Evolutionary conservation across 164 flowering plant genomes (phyloP).

Genomic region (Stephania japonica): DNA sequence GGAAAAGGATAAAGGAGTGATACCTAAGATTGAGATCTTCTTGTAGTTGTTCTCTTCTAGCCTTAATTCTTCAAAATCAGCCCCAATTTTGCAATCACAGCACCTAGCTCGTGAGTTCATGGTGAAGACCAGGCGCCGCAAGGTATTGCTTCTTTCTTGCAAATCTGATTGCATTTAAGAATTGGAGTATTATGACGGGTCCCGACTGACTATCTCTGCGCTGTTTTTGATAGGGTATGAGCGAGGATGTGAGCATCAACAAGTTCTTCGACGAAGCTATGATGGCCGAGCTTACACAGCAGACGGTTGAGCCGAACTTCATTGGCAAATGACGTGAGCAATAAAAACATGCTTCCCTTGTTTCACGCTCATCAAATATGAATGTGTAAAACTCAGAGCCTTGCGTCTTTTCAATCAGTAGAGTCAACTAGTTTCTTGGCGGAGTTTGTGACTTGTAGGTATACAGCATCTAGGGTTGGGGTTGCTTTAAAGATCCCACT

Average conservation of each 20-base stretch:
- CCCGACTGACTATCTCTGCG: neutral
- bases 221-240: conserved; percentile 78
- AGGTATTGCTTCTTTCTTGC: conserved; percentile 43
- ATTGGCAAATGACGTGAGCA: conserved; percentile 43
- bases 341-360: conserved; percentile 1
- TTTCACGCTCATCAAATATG: neutral
- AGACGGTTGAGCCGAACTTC: conserved; percentile 82
- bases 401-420: neutral
- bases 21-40: too few relatives aligned
- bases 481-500: too few relatives aligned
- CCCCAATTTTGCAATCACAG: too few relatives aligned
- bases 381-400: neutral
- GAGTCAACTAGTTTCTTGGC: neutral
- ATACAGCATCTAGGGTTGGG: neutral
- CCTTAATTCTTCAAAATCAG: too few relatives aligned
- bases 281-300: conserved; percentile 89
- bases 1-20: too few relatives aligned
- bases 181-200: neutral
- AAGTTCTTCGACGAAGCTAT: conserved; percentile 98
- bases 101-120: conserved; percentile 98
- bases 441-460: neutral
- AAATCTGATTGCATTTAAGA: neutral
- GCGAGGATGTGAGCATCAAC: conserved; percentile 94
- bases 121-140: conserved; percentile 96
- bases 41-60: too few relatives aligned